Conservation (phyloP, 75 land plant species). For the Isoetes taiwanensis region DNA sequence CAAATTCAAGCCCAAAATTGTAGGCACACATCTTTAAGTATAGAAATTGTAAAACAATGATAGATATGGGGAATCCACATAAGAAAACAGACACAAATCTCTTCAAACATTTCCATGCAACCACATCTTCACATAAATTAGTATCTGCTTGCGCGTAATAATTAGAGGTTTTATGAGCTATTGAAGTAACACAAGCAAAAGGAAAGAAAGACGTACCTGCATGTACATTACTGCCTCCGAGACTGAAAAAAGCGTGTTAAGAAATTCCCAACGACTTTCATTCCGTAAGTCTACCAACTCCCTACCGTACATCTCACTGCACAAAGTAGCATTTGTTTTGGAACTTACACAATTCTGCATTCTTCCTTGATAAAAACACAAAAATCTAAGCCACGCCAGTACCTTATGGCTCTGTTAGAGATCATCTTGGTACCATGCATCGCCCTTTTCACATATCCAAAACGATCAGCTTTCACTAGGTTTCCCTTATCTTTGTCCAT, state of each 20-base stretch:
- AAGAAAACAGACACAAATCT: too few species aligned
- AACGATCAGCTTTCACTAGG: constrained; percentile 92
- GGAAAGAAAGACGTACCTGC: constrained; percentile 72
- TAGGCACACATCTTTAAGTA: too few species aligned
- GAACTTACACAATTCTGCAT: neutral
- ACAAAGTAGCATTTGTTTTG: constrained; percentile 5
- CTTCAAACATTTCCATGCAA: too few species aligned
- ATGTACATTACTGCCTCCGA: constrained; percentile 92
- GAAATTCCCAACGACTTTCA: constrained; percentile 90
- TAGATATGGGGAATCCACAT: too few species aligned
- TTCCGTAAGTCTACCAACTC: constrained; percentile 90
- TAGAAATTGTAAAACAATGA: too few species aligned
- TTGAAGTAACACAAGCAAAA: too few species aligned
- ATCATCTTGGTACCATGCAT: constrained; percentile 97
- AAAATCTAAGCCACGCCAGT: neutral
- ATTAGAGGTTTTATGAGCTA: too few species aligned
- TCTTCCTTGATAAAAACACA: neutral
- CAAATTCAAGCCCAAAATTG: too few species aligned
- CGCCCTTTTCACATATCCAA: constrained; percentile 95
- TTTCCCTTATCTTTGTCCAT: constrained; percentile 96
- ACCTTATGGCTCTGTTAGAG: constrained; percentile 79
- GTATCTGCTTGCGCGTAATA: too few species aligned
- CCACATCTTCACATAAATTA: too few species aligned
- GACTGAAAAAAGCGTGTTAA: constrained; percentile 88
- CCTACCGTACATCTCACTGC: constrained; percentile 92